A percentile compares a stretch with the other conserved stretches of the same genome.
Evolutionary conservation across 805 yeast genomes (phyloP).

Genomic region (Metschnikowia chrysomelidarum): DNA sequence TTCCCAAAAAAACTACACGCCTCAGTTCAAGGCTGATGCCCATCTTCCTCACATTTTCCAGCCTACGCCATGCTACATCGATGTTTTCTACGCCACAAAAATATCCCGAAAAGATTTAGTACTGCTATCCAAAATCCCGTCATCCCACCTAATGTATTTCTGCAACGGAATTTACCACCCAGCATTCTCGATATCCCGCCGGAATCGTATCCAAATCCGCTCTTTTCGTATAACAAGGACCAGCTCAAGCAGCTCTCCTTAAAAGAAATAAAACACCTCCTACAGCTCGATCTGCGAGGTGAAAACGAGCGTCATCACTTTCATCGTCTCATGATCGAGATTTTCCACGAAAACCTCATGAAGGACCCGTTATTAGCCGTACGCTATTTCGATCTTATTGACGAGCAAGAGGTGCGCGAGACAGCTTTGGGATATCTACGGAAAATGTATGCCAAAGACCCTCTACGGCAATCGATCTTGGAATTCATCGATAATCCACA

Average conservation of each 20-base stretch:
- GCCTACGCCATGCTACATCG: too few relatives aligned
- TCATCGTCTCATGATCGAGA: slow-evolving; percentile 28
- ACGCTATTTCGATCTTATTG: slow-evolving; percentile 20
- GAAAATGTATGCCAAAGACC: slow-evolving; percentile 19
- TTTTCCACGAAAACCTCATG: slow-evolving; percentile 30
- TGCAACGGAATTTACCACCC: slow-evolving; percentile 3
- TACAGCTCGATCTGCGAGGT: slow-evolving; percentile 23
- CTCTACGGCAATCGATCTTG: slow-evolving; percentile 26
- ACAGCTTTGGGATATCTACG: slow-evolving; percentile 20
- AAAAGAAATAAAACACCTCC: slow-evolving; percentile 27
- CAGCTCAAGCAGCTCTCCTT: slow-evolving; percentile 25
- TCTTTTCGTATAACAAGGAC: slow-evolving; percentile 26
- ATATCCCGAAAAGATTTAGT: neutral
- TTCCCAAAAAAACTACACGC: too few relatives aligned
- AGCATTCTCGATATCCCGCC: slow-evolving; percentile 16
- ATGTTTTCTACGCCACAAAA: too few relatives aligned
- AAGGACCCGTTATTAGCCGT: slow-evolving; percentile 25
- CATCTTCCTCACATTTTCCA: too few relatives aligned
- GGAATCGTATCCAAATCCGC: slow-evolving; percentile 34
- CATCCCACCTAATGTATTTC: slow-evolving; percentile 4
- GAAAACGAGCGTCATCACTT: slow-evolving; percentile 28
- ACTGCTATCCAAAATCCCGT: slow-evolving; percentile 2
- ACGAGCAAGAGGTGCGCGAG: slow-evolving; percentile 19
- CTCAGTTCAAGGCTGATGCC: too few relatives aligned
- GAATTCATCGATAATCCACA: slow-evolving; percentile 27